phyloP scores from a whole-genome alignment of 2,329 filamentous ascomycete genomes.

The Penicillium sp. region DNA sequence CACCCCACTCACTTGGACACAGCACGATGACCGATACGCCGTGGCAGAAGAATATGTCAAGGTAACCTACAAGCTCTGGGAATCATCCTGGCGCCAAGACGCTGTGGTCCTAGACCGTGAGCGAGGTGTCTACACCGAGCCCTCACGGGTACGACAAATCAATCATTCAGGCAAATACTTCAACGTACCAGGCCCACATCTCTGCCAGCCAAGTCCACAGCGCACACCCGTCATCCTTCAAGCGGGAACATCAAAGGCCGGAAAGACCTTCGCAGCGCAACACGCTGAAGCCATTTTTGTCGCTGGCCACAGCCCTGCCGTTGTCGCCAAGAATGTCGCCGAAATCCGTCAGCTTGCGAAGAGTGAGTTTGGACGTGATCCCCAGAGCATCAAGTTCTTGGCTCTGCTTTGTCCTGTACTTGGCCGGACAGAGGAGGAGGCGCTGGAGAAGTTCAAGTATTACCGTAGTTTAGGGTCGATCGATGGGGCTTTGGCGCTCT shows the following conservation, averaged over 20 bases:
- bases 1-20: neutral
- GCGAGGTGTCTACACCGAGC: slow-evolving; percentile 60
- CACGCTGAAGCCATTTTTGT: slow-evolving; percentile 73
- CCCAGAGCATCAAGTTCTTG: slow-evolving; percentile 64
- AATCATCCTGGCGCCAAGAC: slow-evolving; percentile 67
- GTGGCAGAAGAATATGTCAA: slow-evolving; percentile 65
- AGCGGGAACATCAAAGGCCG: slow-evolving; percentile 66
- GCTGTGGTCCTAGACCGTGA: slow-evolving; percentile 62
- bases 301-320: slow-evolving; percentile 62
- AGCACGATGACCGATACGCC: slow-evolving; percentile 67
- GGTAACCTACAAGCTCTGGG: slow-evolving; percentile 66
- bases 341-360: slow-evolving; percentile 61
- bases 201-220: slow-evolving; percentile 67
- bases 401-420: slow-evolving; percentile 66
- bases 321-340: slow-evolving; percentile 62
- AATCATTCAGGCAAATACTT: slow-evolving; percentile 67
- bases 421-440: slow-evolving; percentile 65
- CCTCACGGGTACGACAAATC: slow-evolving; percentile 61
- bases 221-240: slow-evolving; percentile 69
- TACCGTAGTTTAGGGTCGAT: slow-evolving; percentile 61
- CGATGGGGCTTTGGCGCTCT: slow-evolving; percentile 68
- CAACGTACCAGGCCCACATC: slow-evolving; percentile 63
- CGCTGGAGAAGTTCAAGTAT: slow-evolving; percentile 62
- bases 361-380: slow-evolving; percentile 57
- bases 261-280: slow-evolving; percentile 66